phyloP scores from a whole-genome alignment of 192 early-diverging fungal species.

The Bifiguratus adelaidae region DNA sequence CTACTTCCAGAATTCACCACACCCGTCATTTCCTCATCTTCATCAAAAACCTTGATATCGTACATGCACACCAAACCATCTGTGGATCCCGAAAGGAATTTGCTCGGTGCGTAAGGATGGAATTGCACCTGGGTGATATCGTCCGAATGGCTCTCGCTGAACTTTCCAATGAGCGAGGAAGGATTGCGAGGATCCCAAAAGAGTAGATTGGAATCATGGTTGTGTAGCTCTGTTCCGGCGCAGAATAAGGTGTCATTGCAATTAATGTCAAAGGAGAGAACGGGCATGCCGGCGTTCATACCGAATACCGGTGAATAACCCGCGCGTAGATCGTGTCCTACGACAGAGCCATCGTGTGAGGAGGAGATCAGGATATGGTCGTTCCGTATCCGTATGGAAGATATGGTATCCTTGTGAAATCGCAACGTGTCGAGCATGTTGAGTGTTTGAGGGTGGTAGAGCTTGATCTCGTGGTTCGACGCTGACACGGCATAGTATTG shows the following conservation, averaged over 20 bases:
- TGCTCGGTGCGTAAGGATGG: slow-evolving; percentile 34
- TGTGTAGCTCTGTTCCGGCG: slow-evolving; percentile 36
- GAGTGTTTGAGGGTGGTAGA: slow-evolving; percentile 45
- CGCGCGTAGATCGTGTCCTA: slow-evolving; percentile 61
- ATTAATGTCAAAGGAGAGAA: slow-evolving; percentile 43
- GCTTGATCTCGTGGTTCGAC: slow-evolving; percentile 52
- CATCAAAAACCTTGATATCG: slow-evolving; percentile 57
- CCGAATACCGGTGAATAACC: too few relatives aligned
- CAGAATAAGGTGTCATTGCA: slow-evolving; percentile 33
- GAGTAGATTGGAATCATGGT: slow-evolving; percentile 28
- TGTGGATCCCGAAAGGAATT: slow-evolving; percentile 59
- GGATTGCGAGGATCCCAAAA: slow-evolving; percentile 36
- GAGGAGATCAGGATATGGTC: slow-evolving; percentile 45
- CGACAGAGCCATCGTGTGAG: slow-evolving; percentile 51
- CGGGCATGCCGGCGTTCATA: slow-evolving; percentile 17
- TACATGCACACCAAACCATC: slow-evolving; percentile 75
- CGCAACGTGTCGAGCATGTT: slow-evolving; percentile 26
- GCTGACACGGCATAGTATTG: slow-evolving; percentile 38
- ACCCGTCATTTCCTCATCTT: slow-evolving; percentile 80
- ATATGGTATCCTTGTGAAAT: slow-evolving; percentile 49
- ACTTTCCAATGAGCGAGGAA: slow-evolving; percentile 17
- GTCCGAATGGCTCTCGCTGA: slow-evolving; percentile 61
- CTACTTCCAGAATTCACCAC: slow-evolving; percentile 78
- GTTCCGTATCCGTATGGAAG: slow-evolving; percentile 45
- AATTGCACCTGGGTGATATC: slow-evolving; percentile 68